These are phyloP conservation scores for Solanum pimpinellifolium DNA, from an alignment of 257 asterid species.

Conservation along the genomic window DNA sequence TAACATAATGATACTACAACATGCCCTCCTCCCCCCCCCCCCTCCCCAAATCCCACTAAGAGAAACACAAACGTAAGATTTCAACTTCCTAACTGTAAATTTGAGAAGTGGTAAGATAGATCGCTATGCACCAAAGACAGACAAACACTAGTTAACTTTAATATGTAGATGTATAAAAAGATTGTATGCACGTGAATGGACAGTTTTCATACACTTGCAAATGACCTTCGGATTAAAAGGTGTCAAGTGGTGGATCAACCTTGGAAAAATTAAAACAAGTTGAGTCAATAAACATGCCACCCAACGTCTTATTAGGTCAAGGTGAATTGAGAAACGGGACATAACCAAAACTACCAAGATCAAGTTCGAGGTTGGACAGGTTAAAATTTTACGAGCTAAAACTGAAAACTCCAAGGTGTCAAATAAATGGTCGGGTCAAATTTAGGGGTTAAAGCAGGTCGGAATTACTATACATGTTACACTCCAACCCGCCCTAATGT, in stretches of 20 bases:
- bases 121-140: not conserved
- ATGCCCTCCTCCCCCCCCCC: too few relatives aligned
- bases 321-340: not conserved
- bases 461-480: not conserved
- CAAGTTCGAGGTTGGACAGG: not conserved
- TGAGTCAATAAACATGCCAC: not conserved
- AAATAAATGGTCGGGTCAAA: not conserved
- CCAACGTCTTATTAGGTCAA: not conserved
- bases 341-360: not conserved
- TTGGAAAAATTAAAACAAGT: not conserved
- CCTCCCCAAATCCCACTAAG: not conserved
- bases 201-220: not conserved
- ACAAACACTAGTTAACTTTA: not conserved
- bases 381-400: not conserved
- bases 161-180: not conserved
- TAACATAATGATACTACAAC: not conserved
- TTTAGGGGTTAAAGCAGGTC: not conserved
- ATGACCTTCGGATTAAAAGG: not conserved
- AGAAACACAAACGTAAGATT: not conserved
- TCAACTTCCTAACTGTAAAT: not conserved
- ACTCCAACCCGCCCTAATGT: not conserved
- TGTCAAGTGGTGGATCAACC: not conserved
- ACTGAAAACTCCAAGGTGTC: not conserved
- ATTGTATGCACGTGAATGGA: not conserved
- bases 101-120: not conserved